Conservation (phyloP, 495 filamentous ascomycete genomes). For the Acidiella bohemica region DNA sequence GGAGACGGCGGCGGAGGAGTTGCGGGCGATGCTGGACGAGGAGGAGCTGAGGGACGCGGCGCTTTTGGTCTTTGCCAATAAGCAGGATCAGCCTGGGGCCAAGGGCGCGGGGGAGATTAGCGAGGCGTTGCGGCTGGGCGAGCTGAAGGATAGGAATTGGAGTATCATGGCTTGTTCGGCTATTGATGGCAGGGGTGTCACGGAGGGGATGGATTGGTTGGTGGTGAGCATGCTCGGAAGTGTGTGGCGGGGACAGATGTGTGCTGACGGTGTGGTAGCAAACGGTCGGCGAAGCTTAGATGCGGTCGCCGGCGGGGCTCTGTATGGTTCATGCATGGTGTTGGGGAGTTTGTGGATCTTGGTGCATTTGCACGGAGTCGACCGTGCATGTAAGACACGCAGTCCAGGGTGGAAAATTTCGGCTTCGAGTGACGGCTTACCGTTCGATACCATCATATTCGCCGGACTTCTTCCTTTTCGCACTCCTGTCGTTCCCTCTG, state of each 20-base stretch:
- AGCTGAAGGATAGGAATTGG: conserved; percentile 93
- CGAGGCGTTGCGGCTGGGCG: conserved; percentile 76
- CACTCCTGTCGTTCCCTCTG: no score
- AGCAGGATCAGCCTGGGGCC: conserved; percentile 95
- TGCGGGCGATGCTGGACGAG: conserved; percentile 90
- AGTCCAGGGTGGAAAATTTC: no score
- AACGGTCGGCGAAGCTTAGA: no score
- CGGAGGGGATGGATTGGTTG: conserved; percentile 98
- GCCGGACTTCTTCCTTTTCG: no score
- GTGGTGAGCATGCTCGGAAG: conserved; percentile 50
- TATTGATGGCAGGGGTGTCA: conserved; percentile 84
- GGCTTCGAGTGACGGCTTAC: no score
- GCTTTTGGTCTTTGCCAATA: conserved; percentile 92
- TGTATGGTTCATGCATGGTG: no score
- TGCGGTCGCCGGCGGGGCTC: no score
- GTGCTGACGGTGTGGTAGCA: no score
- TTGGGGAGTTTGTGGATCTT: no score
- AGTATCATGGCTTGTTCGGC: conserved; percentile 96
- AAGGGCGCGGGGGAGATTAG: conserved; percentile 95
- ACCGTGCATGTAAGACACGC: no score
- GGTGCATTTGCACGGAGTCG: no score
- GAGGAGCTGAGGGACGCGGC: conserved; percentile 89
- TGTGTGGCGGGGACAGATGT: not conserved
- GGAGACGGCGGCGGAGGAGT: conserved; percentile 79
- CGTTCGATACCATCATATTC: no score